Conservation (phyloP, 2,329 filamentous ascomycete species). For the Simplicillium sp. region DNA sequence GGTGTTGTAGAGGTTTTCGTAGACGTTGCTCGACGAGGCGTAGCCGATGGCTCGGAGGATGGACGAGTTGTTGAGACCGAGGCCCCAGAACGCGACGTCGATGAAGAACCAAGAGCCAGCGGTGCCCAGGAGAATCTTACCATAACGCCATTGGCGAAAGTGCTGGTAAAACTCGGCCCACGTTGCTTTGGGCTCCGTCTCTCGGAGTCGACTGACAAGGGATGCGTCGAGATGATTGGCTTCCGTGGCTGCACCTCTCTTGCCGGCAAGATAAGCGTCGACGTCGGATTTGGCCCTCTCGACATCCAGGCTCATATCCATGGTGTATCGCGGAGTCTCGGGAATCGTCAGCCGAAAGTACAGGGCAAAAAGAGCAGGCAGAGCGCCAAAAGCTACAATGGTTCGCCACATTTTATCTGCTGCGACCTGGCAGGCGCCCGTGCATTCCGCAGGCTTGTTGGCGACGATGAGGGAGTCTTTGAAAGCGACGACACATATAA, state of each 20-base stretch:
- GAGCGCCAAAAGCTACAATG: slow-evolving; percentile 68
- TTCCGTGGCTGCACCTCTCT: slow-evolving; percentile 10
- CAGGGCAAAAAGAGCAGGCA: slow-evolving; percentile 70
- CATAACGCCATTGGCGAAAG: slow-evolving; percentile 60
- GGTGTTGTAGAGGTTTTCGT: slow-evolving; percentile 60
- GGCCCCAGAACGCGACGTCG: slow-evolving; percentile 59
- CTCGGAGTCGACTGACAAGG: too few relatives aligned
- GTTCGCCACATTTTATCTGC: slow-evolving; percentile 78
- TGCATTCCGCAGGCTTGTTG: slow-evolving; percentile 38
- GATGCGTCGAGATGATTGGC: too few relatives aligned
- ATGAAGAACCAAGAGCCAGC: slow-evolving; percentile 77
- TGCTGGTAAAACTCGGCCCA: slow-evolving; percentile 59
- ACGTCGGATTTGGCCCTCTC: slow-evolving; percentile 68
- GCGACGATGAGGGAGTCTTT: slow-evolving; percentile 37
- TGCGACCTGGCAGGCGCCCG: slow-evolving; percentile 53
- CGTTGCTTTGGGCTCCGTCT: too few relatives aligned
- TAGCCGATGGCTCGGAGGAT: slow-evolving; percentile 68
- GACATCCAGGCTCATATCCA: slow-evolving; percentile 67
- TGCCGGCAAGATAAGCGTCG: slow-evolving; percentile 45
- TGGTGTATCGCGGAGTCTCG: slow-evolving; percentile 76
- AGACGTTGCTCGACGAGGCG: slow-evolving; percentile 51
- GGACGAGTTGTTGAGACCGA: slow-evolving; percentile 67
- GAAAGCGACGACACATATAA: slow-evolving; percentile 60
- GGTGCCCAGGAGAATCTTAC: slow-evolving; percentile 64
- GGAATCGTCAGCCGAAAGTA: slow-evolving; percentile 82